A percentile compares a stretch with the other conserved stretches of the same genome.
Evolutionary conservation across 1,284 basidiomycete genomes (phyloP).

Genomic region (Apiotrichum gracile): DNA sequence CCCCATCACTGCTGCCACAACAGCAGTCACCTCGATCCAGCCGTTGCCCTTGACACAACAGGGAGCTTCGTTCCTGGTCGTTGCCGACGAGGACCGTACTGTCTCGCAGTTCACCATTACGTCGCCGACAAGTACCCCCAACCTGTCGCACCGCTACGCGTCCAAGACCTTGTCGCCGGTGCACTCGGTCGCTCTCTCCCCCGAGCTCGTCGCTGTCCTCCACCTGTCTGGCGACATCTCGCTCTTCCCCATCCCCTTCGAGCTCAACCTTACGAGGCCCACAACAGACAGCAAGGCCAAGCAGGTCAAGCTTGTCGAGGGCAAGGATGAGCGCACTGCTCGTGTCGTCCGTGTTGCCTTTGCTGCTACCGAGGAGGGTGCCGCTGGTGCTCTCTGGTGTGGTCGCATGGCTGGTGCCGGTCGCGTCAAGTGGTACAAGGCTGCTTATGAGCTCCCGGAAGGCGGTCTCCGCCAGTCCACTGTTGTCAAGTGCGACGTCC

Average conservation of each 20-base stretch:
- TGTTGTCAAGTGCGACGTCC: conserved; percentile 50
- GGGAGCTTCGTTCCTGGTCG: conserved; percentile 56
- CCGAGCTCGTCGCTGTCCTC: conserved; percentile 55
- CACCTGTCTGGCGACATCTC: conserved; percentile 63
- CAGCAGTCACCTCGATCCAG: conserved; percentile 36
- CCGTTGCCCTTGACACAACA: conserved; percentile 32
- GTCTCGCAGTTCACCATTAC: conserved; percentile 53
- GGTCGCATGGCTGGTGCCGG: conserved; percentile 61
- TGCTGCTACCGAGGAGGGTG: conserved; percentile 49
- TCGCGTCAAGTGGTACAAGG: conserved; percentile 61
- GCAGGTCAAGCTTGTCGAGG: conserved; percentile 37
- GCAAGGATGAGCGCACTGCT: conserved; percentile 36
- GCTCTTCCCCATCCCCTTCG: conserved; percentile 57
- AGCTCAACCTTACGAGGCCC: conserved; percentile 47
- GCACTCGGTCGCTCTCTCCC: conserved; percentile 53
- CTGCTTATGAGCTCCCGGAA: conserved; percentile 57
- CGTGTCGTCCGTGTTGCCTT: conserved; percentile 31
- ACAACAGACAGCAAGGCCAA: conserved; percentile 36
- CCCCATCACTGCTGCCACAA: conserved; percentile 41
- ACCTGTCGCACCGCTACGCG: conserved; percentile 54
- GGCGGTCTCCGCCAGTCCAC: conserved; percentile 41
- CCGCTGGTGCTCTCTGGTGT: conserved; percentile 54
- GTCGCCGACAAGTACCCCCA: conserved; percentile 54
- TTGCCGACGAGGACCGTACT: conserved; percentile 67
- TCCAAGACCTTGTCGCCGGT: conserved; percentile 59